Base-by-base conservation (phyloP, 192 early-diverging fungal genomes). In the Mortierella alpina region DNA sequence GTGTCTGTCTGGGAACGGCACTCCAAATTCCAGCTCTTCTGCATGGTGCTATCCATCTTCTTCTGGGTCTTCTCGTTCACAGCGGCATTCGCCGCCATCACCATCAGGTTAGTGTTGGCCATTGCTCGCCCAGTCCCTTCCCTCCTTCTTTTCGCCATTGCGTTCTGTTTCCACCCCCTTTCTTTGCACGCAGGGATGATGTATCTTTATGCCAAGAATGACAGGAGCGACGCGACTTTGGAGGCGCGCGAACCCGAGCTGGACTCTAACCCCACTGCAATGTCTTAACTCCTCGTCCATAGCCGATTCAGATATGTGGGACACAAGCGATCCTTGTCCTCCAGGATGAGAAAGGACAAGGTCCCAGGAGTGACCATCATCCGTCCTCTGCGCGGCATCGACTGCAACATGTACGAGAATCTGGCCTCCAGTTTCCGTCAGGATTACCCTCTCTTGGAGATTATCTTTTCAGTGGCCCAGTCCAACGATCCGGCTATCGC, bases 321-420 rank as follows among this genome's bases (percentile, higher is more conserved):
- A 20, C 75, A 63, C 62, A 73, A 82, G 59, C 58, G 58, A 45
- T 85, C 80, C 1, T 39, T 56, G 45, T 87, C 87, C 2, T 84
- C 87, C 12, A 61, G 72, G 64, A 70, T 84, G 65, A 65, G 82
- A 20, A 63, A 71, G 20, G 57, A 73, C 42, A 56, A 87, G 51
- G 84, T 72, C 47, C 95, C 95, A 1, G 92, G 91, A 7, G 97
- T 99, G 18, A 90, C 98, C 2, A 95, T 99, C 66, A 88, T 99
- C 69, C 88, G 97, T 7, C 98, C 98, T 8, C 82, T 99, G 5
- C 98, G 98, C 73, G 98, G 98, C 20, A 68, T 97, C 20, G 98
- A 99, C 75, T 78, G 84, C 59, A 92, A 96, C 79, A 82, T 98
- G 82, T 78, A 84, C 18, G 91, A 90, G 31, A 98, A 96, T 68